These are phyloP conservation scores for Talaromyces sp. DNA, from an alignment of 2,329 filamentous ascomycete genomes.

Conservation along the genomic window DNA sequence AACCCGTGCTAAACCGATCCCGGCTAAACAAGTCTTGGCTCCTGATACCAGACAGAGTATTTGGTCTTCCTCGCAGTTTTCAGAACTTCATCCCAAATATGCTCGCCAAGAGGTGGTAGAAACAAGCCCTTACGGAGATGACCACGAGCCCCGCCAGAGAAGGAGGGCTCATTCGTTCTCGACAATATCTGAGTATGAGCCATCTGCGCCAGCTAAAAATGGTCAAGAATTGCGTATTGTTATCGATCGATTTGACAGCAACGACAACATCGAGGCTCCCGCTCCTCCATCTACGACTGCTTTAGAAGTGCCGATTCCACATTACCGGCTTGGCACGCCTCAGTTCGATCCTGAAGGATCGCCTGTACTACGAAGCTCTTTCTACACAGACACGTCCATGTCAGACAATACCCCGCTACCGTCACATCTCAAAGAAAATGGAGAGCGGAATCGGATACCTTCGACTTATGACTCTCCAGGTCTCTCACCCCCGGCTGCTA, in stretches of 20 bases:
- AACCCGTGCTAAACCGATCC: constrained; percentile 48
- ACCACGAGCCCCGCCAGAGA: constrained; percentile 38
- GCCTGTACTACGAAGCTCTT: constrained; percentile 72
- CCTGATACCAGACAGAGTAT: constrained; percentile 28
- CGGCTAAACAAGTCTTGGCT: constrained; percentile 24
- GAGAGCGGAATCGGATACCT: constrained; percentile 16
- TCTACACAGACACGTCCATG: constrained; percentile 61
- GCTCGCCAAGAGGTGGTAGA: constrained; percentile 20
- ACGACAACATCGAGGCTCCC: constrained; percentile 54
- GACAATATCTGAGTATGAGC: constrained; percentile 60
- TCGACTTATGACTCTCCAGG: constrained; percentile 21
- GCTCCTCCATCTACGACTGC: constrained; percentile 54
- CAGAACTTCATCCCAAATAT: constrained; percentile 27
- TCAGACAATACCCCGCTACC: constrained; percentile 65
- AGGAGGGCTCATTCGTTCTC: constrained; percentile 72
- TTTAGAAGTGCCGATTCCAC: constrained; percentile 72
- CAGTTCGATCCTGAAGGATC: constrained; percentile 72
- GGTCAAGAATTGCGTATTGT: constrained; percentile 70
- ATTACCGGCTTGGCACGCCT: constrained; percentile 76
- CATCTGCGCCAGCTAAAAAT: constrained; percentile 34
- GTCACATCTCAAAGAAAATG: constrained; percentile 42
- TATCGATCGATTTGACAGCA: constrained; percentile 64
- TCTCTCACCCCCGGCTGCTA: constrained; percentile 18
- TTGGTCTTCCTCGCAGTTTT: constrained; percentile 38
- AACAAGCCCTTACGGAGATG: constrained; percentile 16